Conservation (phyloP, 768 basidiomycete genomes). For the Xerocomus brunneocitrinus region DNA sequence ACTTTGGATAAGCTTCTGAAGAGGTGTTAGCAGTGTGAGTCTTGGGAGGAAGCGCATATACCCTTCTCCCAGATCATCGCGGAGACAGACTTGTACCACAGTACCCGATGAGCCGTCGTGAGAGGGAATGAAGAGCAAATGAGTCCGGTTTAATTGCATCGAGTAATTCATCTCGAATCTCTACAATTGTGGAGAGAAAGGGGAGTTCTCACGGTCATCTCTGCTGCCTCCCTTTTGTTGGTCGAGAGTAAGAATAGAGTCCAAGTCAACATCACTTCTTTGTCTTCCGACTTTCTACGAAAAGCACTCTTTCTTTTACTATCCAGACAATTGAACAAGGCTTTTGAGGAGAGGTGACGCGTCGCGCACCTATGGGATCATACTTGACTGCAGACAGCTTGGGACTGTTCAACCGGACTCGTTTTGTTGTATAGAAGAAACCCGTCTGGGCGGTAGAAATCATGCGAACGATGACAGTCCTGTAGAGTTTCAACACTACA, state of each 20-base stretch:
- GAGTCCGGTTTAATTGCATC: conserved; percentile 21
- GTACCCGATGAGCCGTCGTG: conserved; percentile 8
- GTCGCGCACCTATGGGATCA: conserved; percentile 71
- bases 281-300: conserved; percentile 75
- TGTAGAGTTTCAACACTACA: conserved; percentile 25
- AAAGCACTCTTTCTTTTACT: conserved; percentile 73
- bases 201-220: not conserved
- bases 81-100: conserved; percentile 25
- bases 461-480: conserved; percentile 81
- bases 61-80: conserved; percentile 11
- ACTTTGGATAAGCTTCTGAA: conserved; percentile 5
- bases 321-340: not conserved
- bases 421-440: conserved; percentile 83
- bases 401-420: conserved; percentile 63
- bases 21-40: not conserved
- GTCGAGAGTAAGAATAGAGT: not conserved
- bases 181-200: not conserved
- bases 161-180: conserved; percentile 5
- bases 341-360: not conserved
- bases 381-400: conserved; percentile 89
- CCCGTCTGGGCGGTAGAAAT: conserved; percentile 91
- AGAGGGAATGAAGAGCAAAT: conserved; percentile 22
- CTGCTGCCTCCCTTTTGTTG: not conserved
- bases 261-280: conserved; percentile 42
- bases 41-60: conserved; percentile 12